phyloP scores from a whole-genome alignment of 345 rosid genomes.

The Microthlaspi erraticum region DNA sequence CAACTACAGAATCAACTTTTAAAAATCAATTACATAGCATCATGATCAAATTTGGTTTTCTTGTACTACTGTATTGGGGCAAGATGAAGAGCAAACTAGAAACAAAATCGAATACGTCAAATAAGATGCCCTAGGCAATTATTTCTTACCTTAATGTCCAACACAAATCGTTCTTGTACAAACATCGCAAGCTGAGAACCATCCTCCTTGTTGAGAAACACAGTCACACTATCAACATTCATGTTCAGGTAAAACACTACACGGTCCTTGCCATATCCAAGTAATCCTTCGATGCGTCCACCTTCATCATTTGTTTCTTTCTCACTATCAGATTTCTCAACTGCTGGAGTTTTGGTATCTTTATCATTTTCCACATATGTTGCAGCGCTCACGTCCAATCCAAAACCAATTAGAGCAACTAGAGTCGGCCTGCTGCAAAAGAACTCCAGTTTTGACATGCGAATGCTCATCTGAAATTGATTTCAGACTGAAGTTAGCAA shows the following conservation, averaged over 20 bases:
- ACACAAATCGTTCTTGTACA: constrained; percentile 88
- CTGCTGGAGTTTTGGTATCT: constrained; percentile 46
- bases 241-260: constrained; percentile 83
- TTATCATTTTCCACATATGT: constrained; percentile 43
- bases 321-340: constrained; percentile 53
- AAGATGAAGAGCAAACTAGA: constrained; percentile 11
- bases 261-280: constrained; percentile 95
- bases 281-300: constrained; percentile 79
- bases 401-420: constrained; percentile 95
- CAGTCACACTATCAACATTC: constrained; percentile 89
- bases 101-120: constrained; percentile 20
- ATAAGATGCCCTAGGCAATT: constrained; percentile 25
- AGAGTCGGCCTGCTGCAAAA: constrained; percentile 95
- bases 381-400: constrained; percentile 69
- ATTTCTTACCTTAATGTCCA: constrained; percentile 80
- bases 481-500: constrained; percentile 46
- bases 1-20: constrained; percentile 20
- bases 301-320: constrained; percentile 74
- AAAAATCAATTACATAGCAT: constrained; percentile 11
- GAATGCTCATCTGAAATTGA: constrained; percentile 83
- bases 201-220: constrained; percentile 96
- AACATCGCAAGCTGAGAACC: constrained; percentile 95
- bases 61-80: neutral
- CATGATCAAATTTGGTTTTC: constrained; percentile 24
- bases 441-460: constrained; percentile 95